Base-by-base conservation (phyloP, 164 flowering plant species). In the Cinnamomum micranthum region DNA sequence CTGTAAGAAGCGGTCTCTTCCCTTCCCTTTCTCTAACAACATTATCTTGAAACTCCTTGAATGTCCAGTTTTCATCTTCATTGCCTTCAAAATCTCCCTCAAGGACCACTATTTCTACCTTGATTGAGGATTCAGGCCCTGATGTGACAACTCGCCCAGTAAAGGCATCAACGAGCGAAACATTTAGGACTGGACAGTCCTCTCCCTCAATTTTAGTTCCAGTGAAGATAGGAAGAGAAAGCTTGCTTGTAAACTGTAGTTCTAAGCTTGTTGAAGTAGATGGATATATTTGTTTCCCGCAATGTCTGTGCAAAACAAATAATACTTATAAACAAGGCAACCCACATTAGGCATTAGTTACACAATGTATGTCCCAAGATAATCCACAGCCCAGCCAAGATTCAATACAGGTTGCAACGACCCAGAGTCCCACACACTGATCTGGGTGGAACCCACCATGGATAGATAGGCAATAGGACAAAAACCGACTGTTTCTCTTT, bases 151-250 rank as follows among this genome's bases (percentile, higher is more conserved):
- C 77, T 80, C 77, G n/a, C 50, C 80, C 87, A 50, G 80, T 84
- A 59, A 77, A 35, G 66, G 77, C 75, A 77, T 87, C 97, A 69
- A 91, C 82, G 50, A 93, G 70, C 72, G 83, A 88, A 41, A 95
- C 80, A 80, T 82, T 82, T 55, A 94, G 52, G 64, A 75, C 15
- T 28, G 85, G 77, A 69, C 81, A 28, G 10, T 86, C 90, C 70
- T 88, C 93, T 75, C 89, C 97, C 82, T 91, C 92, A 72, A 95
- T 87, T 82, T 82, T 89, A 59, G 90, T 79, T 47, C 94, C 94
- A 70, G 98, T 90, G 75, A 90, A 90, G 24, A 95, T 84, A 1
- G 97, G 97, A 76, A 89, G 91, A 78, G 88, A 89, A 33, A 91
- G 83, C 59, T 73, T 83, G 76, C 76, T 86, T 23, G 73, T 62